Evolutionary conservation across 2,329 filamentous ascomycete genomes (phyloP), one percentile per base, ranked within the genome.

Genomic region (Balansia obtecta): DNA sequence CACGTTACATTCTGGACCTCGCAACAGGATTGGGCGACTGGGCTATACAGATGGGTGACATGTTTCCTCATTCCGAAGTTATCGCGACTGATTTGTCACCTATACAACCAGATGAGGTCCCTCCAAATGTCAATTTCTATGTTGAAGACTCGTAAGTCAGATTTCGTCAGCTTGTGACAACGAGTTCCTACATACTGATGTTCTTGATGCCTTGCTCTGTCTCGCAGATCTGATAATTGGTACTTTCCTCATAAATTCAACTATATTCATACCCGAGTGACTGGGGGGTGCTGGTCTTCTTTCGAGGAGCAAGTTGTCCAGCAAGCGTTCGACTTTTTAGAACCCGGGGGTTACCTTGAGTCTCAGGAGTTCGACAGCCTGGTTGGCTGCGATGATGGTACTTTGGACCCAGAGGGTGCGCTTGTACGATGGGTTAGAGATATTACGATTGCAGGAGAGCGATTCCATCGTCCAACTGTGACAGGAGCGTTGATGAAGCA

Each of bases 51-150:
- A 76, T 87, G 69, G 80, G 79, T 57, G 77, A 81, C 56, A 59
- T 69, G 46, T 85, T 82, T 53, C 82, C 82, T 12, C 60, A 72
- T 4, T 68, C 82, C 11, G 65, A 74, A 53, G 71, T 86, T 32
- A 73, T 75, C 46, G 83, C 80, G 33, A 83, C 78, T 9, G 83
- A 86, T 58, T 70, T 86, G 6, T 85, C 81, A 1, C 81, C 82
- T 1, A 80, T 85, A 27, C 83, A 86, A 59, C 81, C 82, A 2
- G 68, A 68, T 4, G 71, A 76, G 45, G 82, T 88, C 1, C 85
- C 86, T 0, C 75, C 77, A 16, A 90, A 90, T 54, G 82, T 88
- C 13, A 77, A 80, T 54, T 90, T 90, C 56, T 80, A 80, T 53
- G 75, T 90, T 44, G 84, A 88, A 60, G 85, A 89, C 58, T 67